Conservation (phyloP, 2,329 filamentous ascomycete genomes). For the Ascochyta rabiei region DNA sequence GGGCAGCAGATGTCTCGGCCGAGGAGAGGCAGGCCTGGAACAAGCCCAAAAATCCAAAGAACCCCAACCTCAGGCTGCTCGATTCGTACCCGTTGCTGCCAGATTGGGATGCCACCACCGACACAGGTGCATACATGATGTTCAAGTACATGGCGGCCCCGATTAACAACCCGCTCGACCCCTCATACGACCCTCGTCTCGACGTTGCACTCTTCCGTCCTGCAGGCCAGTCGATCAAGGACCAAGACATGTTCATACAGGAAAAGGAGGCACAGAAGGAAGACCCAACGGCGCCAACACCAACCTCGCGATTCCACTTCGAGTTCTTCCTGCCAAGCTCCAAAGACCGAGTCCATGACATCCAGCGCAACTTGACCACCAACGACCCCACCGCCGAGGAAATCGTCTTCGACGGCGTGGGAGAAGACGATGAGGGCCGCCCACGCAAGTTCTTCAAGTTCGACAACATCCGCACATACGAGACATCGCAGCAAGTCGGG, state of each 20-base stretch:
- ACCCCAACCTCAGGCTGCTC: slow-evolving; percentile 62
- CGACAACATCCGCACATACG: slow-evolving; percentile 65
- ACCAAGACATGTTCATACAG: slow-evolving; percentile 57
- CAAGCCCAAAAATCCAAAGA: slow-evolving; percentile 64
- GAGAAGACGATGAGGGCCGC: slow-evolving; percentile 52
- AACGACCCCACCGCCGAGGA: slow-evolving; percentile 59
- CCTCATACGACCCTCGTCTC: slow-evolving; percentile 63
- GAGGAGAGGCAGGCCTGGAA: slow-evolving; percentile 65
- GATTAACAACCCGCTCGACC: slow-evolving; percentile 51
- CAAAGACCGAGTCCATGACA: slow-evolving; percentile 53
- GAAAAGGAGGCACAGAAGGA: slow-evolving; percentile 50
- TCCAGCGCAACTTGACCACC: slow-evolving; percentile 63
- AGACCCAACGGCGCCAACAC: slow-evolving; percentile 58
- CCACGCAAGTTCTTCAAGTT: slow-evolving; percentile 60
- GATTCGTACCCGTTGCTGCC: slow-evolving; percentile 67
- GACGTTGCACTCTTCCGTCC: slow-evolving; percentile 65
- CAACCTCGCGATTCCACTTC: slow-evolving; percentile 63
- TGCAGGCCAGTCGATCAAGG: slow-evolving; percentile 58
- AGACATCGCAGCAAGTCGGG: slow-evolving; percentile 60
- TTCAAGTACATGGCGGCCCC: slow-evolving; percentile 68
- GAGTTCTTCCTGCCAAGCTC: slow-evolving; percentile 64
- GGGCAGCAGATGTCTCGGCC: slow-evolving; percentile 59
- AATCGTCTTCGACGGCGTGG: slow-evolving; percentile 40
- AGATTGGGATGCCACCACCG: slow-evolving; percentile 65
- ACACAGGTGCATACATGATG: slow-evolving; percentile 64